Evolutionary conservation across 805 yeast genomes (phyloP).

Genomic region (Yarrowia bubula): DNA sequence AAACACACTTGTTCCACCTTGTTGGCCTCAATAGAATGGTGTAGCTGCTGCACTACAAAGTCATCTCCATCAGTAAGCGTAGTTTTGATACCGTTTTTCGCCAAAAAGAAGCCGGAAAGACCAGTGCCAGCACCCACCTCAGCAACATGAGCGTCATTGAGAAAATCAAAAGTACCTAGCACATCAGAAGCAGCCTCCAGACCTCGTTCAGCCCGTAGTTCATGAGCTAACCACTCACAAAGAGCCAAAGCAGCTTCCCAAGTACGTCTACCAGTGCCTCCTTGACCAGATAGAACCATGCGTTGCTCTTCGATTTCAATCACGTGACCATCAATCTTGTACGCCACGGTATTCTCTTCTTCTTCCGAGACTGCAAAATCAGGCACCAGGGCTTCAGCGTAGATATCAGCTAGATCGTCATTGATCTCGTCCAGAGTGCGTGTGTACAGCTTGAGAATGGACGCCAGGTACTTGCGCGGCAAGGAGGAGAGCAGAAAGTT

Average conservation of each 20-base stretch:
- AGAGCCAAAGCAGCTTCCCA: slow-evolving; percentile 89
- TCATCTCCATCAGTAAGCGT: slow-evolving; percentile 69
- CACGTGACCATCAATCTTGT: not conserved
- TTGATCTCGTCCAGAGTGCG: not conserved
- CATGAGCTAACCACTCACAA: slow-evolving; percentile 48
- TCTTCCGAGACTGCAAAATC: not conserved
- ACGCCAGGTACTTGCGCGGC: slow-evolving; percentile 5
- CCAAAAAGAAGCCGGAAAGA: slow-evolving; percentile 53
- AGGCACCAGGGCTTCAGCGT: slow-evolving; percentile 2
- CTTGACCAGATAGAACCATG: slow-evolving; percentile 41
- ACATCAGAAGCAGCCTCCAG: not conserved
- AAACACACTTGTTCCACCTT: slow-evolving; percentile 26
- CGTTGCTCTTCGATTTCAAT: slow-evolving; percentile 34
- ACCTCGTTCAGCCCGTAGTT: not conserved
- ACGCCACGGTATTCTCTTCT: not conserved
- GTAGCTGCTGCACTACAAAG: slow-evolving; percentile 49
- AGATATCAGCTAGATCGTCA: slow-evolving; percentile 20
- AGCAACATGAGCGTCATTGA: slow-evolving; percentile 40
- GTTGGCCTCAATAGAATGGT: slow-evolving; percentile 50
- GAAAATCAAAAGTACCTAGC: not conserved
- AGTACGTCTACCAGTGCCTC: slow-evolving; percentile 85
- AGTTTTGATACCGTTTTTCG: slow-evolving; percentile 36
- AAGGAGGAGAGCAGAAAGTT: not conserved
- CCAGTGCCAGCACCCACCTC: slow-evolving; percentile 95
- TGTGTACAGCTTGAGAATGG: not conserved